Evolutionary conservation across 768 basidiomycete species (phyloP), one percentile per base, ranked within the genome.

Genomic region (Suillus subaureus): DNA sequence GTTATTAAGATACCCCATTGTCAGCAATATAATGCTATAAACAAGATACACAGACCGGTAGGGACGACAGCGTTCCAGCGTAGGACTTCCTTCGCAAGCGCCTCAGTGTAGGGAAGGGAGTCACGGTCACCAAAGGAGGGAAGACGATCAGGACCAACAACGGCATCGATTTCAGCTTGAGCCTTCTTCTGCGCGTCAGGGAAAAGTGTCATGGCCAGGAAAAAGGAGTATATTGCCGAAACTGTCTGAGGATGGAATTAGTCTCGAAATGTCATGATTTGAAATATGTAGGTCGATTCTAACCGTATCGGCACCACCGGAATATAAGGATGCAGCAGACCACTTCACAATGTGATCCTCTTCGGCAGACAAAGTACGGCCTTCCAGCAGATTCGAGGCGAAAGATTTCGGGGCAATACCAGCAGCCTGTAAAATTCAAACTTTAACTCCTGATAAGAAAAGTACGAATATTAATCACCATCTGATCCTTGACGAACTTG

Each of bases 261-360:
- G 11, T 21, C 58, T 37, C 28, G 12, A 40, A 58, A 58, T 21
- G 6, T 33, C 18, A 55, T 11, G 4, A 55, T 21, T 26, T 28
- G 39, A 40, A 58, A 58, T 16, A 21, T 7, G 18, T 11, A 28
- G 16, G 18, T 9, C 9, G 4, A 6, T 16, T 26, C 58, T 60
- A 28, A 60, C 58, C 16, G 58, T 60, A 28, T 60, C 58, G 28
- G 58, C 58, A 6, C 58, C 65, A 73, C 76, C 75, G 3, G 70
- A 70, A 45, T 76, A 76, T 64, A 76, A 45, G 3, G 75, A 76
- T 47, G 75, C 76, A 26, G 76, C 81, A 45, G 88, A 85, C 87
- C 89, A 89, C 72, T 89, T 91, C 66, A 92, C 79, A 67, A 83
- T 77, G 26, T 76, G 75, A 66, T 90, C 89, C 66, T 89, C 87